Evolutionary conservation across 78 protist species (phyloP).

Genomic region (Dictyostelium firmibasis): DNA sequence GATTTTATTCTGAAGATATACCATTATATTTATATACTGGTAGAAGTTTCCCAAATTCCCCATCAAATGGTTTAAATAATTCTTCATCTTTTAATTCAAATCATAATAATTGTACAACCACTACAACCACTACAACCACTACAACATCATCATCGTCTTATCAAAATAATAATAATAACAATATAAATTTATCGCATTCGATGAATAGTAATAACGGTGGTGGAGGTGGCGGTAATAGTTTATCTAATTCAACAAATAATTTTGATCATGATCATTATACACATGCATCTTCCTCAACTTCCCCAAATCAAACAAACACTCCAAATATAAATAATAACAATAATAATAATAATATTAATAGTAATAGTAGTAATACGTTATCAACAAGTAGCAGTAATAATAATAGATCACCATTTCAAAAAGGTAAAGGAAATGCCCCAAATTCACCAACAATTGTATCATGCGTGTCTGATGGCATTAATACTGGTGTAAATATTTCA

Average conservation of each 20-base stretch:
- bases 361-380: neutral
- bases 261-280: neutral
- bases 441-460: slow-evolving; percentile 74
- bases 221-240: neutral
- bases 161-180: slow-evolving; percentile 8
- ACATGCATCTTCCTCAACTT: neutral
- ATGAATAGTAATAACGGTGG: neutral
- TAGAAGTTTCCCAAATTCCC: slow-evolving; percentile 40
- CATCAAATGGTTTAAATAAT: slow-evolving; percentile 16
- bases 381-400: neutral
- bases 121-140: neutral
- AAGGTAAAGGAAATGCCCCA: slow-evolving; percentile 46
- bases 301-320: neutral
- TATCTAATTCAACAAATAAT: slow-evolving; percentile 20
- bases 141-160: neutral
- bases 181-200: slow-evolving; percentile 5
- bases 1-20: slow-evolving; percentile 22
- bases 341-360: slow-evolving; percentile 20
- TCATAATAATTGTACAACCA: neutral
- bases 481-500: slow-evolving; percentile 61
- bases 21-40: slow-evolving; percentile 67
- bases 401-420: slow-evolving; percentile 74
- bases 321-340: slow-evolving; percentile 13
- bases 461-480: slow-evolving; percentile 55
- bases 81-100: slow-evolving; percentile 39